Evolutionary conservation across 106 monocot genomes (phyloP), one percentile per base, ranked within the genome.

Genomic region (Amphibolis antarctica): DNA sequence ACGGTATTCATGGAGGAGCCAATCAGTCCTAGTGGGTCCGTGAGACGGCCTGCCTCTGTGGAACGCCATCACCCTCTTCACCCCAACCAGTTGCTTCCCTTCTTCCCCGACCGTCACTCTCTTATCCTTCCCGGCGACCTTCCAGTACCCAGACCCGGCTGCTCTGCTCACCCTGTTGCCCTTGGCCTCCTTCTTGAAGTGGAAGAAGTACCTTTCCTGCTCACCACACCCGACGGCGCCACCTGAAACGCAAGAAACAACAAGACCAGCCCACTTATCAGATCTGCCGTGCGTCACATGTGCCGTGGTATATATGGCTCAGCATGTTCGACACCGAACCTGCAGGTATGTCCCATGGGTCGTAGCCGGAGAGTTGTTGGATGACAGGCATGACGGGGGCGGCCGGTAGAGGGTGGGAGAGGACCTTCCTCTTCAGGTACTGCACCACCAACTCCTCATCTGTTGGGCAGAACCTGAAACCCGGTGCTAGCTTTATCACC

Each of bases 401-500:
- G 28, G 66, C 66, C 28, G 66, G 66, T 42, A 67, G 28, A 13
- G 66, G 66, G 54, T 47, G 55, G 12, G 49, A 42, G 24, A 67
- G 29, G 4, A 23, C 44, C 52, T 55, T 67, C 23, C 66, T 67
- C 42, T 42, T 12, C 19, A 90, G 85, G 60, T 90, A 90, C 74
- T 90, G 78, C 72, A 53, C 67, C 50, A 90, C 89, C 0, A 88
- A 78, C 70, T 88, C 88, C 45, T 88, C 81, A 63, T 88, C 88
- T 10, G 88, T 88, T 18, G 92, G 92, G 51, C 84, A 82, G 73
- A 92, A 92, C n/a, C 92, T 62, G 82, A 92, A 92, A 20, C 92
- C 92, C 1, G 92, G 87, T 42, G 92, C 82, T 55, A 92, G 58
- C 75, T 60, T 67, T 27, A 67, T 19, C 22, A 68, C 62, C 49